Base-by-base conservation (phyloP, 768 basidiomycete species). In the Cytidiella melzeri region DNA sequence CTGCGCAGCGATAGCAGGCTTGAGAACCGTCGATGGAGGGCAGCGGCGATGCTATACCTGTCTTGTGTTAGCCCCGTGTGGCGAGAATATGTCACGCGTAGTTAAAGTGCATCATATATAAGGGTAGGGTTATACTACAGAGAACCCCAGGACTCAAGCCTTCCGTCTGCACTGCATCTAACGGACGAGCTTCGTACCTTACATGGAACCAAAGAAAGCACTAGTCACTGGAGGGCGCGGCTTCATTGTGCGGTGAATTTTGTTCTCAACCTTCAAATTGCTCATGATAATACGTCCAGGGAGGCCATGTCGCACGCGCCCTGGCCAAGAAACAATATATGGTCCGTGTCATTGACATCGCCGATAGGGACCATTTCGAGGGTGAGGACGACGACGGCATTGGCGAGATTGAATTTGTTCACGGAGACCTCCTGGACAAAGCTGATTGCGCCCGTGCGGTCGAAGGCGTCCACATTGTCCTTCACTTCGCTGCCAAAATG, bases 401-500 rank as follows among this genome's bases (percentile, higher is more conserved):
- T n/a, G n/a, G n/a, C n/a, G n/a, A n/a, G n/a, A 34, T 69, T 51
- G 73, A 80, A 7, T 60, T 64, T 20, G 44, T 74, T 28, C 40
- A 65, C 2, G 79, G 77, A 1, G 67, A 79, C 53, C 67, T 82
- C 2, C 72, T 73, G 52, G 72, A 80, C 34, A 58, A 55, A 3
- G 51, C 61, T 11, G 63, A 73, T 43, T 76, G 72, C 54, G 48
- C 63, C 12, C 61, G 56, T 2, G 71, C 58, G 1, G 66, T 77
- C 5, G 58, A 55, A n/a, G 73, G 65, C 24, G 66, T 77, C 0
- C 54, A 71, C 43, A 67, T 62, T 5, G 69, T 83, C 21, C 63
- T 80, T 18, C 80, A 83, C 58, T 75, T 82, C 53, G 77, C 81
- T 10, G 80, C 80, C 1, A 75, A 68, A 19, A 81, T 80, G 80